Evolutionary conservation across 805 yeast genomes (phyloP).

Genomic region (Clavispora santaluciae): DNA sequence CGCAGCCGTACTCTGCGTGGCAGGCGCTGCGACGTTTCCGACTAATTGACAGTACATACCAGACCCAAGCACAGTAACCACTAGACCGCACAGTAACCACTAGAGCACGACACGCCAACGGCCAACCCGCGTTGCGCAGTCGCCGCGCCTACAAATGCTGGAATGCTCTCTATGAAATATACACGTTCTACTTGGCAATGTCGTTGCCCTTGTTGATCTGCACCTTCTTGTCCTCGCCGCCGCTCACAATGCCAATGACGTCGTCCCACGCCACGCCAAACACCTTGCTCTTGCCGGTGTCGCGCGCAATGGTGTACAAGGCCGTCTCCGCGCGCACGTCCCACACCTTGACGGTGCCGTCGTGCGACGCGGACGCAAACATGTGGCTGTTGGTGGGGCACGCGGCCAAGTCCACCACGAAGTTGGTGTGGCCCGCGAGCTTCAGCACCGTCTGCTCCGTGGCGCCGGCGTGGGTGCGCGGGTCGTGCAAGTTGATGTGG

Average conservation of each 20-base stretch:
- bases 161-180: no score
- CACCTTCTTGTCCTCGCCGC: slow-evolving; percentile 89
- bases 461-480: slow-evolving; percentile 58
- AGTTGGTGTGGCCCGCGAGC: slow-evolving; percentile 84
- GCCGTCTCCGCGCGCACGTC: slow-evolving; percentile 83
- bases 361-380: slow-evolving; percentile 91
- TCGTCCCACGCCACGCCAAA: slow-evolving; percentile 84
- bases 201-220: slow-evolving; percentile 62
- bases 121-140: no score
- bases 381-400: slow-evolving; percentile 76
- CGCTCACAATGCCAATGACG: slow-evolving; percentile 80
- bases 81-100: no score
- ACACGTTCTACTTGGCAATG: slow-evolving; percentile 20
- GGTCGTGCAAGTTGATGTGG: slow-evolving; percentile 91
- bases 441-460: slow-evolving; percentile 63
- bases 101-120: no score
- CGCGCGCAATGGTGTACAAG: slow-evolving; percentile 77
- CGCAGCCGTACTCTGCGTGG: no score
- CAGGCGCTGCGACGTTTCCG: no score
- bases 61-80: no score
- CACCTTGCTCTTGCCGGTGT: slow-evolving; percentile 58
- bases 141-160: no score
- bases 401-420: slow-evolving; percentile 74
- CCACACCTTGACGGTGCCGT: slow-evolving; percentile 94
- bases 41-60: no score